Conservation (phyloP, 1,139 yeast species). For the Protomyces macrosporus region DNA sequence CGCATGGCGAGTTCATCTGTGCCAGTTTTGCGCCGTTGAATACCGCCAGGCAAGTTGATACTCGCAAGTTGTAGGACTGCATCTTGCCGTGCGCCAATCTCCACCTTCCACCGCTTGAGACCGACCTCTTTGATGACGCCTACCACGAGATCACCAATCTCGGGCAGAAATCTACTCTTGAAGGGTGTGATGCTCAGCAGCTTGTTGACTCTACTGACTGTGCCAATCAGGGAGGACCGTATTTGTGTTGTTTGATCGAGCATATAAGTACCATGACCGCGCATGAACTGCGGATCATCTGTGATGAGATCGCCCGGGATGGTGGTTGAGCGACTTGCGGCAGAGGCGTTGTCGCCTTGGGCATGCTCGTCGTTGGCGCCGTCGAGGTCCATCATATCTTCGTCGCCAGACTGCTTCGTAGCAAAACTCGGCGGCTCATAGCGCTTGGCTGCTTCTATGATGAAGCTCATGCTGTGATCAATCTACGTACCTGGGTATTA, state of each 20-base stretch:
- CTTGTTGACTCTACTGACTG: constrained; percentile 77
- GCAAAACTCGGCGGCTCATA: neutral
- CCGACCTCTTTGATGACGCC: constrained; percentile 95
- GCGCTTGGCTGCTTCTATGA: constrained; percentile 6
- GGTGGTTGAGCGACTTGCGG: constrained; percentile 43
- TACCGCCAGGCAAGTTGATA: constrained; percentile 96
- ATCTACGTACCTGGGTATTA: neutral
- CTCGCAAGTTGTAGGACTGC: constrained; percentile 91
- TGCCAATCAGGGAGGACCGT: constrained; percentile 89
- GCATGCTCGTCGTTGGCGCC: constrained; percentile 16
- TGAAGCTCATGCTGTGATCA: constrained; percentile 3
- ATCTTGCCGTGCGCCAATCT: constrained; percentile 87
- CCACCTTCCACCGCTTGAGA: constrained; percentile 92
- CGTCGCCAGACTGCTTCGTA: constrained; percentile 39
- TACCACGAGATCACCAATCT: constrained; percentile 91
- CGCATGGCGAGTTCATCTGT: constrained; percentile 97
- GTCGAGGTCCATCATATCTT: constrained; percentile 44
- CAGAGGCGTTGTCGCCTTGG: neutral
- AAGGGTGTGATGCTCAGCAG: constrained; percentile 80
- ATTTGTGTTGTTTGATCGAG: constrained; percentile 52
- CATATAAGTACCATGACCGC: constrained; percentile 95
- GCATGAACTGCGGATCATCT: constrained; percentile 95
- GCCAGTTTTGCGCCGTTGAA: constrained; percentile 85
- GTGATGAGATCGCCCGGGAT: constrained; percentile 98
- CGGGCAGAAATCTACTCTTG: constrained; percentile 66